Conservation (phyloP, 2,329 filamentous ascomycete species). For the Venturia nashicola region DNA sequence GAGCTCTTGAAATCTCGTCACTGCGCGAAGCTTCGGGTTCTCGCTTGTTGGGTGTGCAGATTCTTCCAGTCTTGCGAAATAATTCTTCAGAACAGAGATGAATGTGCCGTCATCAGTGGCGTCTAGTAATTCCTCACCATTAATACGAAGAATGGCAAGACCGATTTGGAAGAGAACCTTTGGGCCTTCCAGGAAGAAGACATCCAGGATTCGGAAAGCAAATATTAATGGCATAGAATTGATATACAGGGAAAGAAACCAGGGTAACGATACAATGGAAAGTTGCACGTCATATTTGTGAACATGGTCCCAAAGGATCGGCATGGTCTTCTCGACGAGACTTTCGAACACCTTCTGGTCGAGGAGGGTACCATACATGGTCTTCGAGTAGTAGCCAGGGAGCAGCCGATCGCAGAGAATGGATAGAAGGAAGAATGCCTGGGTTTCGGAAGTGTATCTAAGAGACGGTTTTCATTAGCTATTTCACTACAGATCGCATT, state of each 20-base stretch:
- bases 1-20: slow-evolving; percentile 92
- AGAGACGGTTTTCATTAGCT: slow-evolving; percentile 17
- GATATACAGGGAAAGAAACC: slow-evolving; percentile 97
- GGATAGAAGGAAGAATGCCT: slow-evolving; percentile 90
- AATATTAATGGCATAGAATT: slow-evolving; percentile 99
- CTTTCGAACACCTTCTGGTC: slow-evolving; percentile 98
- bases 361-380: slow-evolving; percentile 95
- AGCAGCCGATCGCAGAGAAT: slow-evolving; percentile 84
- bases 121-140: slow-evolving; percentile 89
- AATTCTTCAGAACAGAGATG: slow-evolving; percentile 88
- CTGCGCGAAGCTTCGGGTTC: slow-evolving; percentile 84
- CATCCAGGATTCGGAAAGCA: slow-evolving; percentile 89
- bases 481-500: neutral
- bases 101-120: slow-evolving; percentile 91
- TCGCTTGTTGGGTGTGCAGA: slow-evolving; percentile 92
- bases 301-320: slow-evolving; percentile 95
- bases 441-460: slow-evolving; percentile 86
- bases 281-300: slow-evolving; percentile 93
- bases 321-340: slow-evolving; percentile 98
- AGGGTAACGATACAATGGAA: slow-evolving; percentile 91
- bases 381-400: slow-evolving; percentile 94
- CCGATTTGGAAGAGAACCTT: slow-evolving; percentile 97
- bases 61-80: slow-evolving; percentile 87
- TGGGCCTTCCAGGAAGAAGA: slow-evolving; percentile 95
- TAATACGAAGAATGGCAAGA: slow-evolving; percentile 90